Conservation (phyloP, 2,329 filamentous ascomycete genomes). For the Macroventuria anomochaeta region DNA sequence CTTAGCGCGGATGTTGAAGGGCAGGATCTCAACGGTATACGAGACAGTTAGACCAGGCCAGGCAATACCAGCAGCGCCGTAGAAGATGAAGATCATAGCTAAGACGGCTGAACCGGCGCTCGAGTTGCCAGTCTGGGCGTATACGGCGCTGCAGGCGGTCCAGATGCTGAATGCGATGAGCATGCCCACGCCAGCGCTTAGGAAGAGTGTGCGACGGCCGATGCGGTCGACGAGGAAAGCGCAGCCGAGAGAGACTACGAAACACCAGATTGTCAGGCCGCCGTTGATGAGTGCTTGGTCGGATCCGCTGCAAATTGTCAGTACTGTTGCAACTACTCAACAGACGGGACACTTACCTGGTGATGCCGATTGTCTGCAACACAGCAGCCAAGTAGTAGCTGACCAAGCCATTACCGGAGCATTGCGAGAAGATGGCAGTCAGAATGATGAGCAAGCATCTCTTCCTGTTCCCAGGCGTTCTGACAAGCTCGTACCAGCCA, state of each 20-base stretch:
- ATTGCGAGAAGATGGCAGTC: slow-evolving; percentile 26
- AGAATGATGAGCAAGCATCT: slow-evolving; percentile 22
- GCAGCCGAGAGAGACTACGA: slow-evolving; percentile 57
- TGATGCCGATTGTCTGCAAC: slow-evolving; percentile 29
- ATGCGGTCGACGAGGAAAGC: slow-evolving; percentile 42
- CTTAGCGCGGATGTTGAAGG: slow-evolving; percentile 56
- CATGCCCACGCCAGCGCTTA: slow-evolving; percentile 42
- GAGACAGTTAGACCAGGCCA: slow-evolving; percentile 60
- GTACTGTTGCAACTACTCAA: neutral
- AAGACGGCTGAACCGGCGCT: slow-evolving; percentile 53
- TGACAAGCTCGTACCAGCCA: slow-evolving; percentile 25
- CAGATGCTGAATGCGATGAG: slow-evolving; percentile 43
- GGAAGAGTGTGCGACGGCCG: slow-evolving; percentile 42
- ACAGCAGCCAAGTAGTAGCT: slow-evolving; percentile 24
- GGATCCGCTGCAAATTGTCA: slow-evolving; percentile 26
- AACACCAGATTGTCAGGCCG: slow-evolving; percentile 66
- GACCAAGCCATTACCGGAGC: slow-evolving; percentile 24
- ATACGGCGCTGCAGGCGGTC: slow-evolving; percentile 32
- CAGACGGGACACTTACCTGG: slow-evolving; percentile 35
- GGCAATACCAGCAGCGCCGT: slow-evolving; percentile 31
- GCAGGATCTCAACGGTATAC: slow-evolving; percentile 58
- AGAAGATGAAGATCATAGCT: slow-evolving; percentile 59
- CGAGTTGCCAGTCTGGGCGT: slow-evolving; percentile 20
- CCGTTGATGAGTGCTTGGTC: slow-evolving; percentile 54
- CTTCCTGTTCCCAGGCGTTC: slow-evolving; percentile 26